These are phyloP conservation scores for Aspergillus ellipticus DNA, from an alignment of 495 filamentous ascomycete genomes.

Conservation along the genomic window DNA sequence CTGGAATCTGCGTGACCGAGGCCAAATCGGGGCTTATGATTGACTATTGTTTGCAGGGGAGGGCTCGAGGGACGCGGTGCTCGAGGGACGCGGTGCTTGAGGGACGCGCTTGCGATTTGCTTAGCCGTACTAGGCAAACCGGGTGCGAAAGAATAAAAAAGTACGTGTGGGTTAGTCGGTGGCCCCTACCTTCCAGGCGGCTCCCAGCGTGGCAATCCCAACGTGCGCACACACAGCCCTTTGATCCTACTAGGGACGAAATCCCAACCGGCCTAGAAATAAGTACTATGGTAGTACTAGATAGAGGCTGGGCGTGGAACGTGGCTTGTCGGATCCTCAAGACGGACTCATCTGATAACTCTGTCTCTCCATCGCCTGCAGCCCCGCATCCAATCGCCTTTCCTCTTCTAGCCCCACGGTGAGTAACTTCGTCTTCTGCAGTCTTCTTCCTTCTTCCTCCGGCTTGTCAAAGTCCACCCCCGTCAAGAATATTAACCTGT, in stretches of 20 bases:
- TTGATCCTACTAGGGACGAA: not conserved
- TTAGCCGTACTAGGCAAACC: too few relatives aligned
- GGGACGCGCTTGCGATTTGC: too few relatives aligned
- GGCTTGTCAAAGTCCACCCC: not conserved
- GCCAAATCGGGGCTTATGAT: not conserved
- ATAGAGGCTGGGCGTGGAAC: constrained; percentile 6
- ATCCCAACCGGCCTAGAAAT: not conserved
- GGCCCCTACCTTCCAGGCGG: too few relatives aligned
- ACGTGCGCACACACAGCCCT: too few relatives aligned
- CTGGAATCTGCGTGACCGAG: not conserved
- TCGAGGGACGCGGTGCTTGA: too few relatives aligned
- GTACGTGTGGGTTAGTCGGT: too few relatives aligned
- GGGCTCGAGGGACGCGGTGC: too few relatives aligned
- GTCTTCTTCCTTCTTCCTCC: not conserved
- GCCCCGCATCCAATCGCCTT: not conserved
- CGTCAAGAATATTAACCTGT: not conserved
- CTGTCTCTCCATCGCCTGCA: not conserved
- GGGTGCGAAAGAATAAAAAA: too few relatives aligned
- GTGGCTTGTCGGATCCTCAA: not conserved
- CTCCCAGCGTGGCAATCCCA: too few relatives aligned
- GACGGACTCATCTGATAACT: constrained; percentile 13
- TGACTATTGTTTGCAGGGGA: too few relatives aligned
- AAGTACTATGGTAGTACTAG: too few relatives aligned
- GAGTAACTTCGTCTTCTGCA: not conserved
- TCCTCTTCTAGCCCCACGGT: not conserved